Conservation (phyloP, 106 monocot genomes). For the Chionographis japonica region DNA sequence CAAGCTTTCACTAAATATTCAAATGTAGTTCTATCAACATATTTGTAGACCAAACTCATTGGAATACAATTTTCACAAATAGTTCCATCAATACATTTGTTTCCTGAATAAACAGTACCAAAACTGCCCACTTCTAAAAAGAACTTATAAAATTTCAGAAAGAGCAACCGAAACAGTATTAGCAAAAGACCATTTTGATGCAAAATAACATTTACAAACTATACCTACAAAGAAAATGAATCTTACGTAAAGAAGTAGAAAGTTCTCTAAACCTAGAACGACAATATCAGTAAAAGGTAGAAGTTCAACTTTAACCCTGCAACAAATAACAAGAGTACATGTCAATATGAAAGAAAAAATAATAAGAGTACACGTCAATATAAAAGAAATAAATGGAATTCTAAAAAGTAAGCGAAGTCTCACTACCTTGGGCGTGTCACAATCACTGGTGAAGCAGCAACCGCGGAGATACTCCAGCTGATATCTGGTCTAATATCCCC, state of each 20-base stretch:
- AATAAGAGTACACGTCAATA: not conserved
- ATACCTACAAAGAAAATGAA: not conserved
- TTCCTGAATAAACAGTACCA: no score
- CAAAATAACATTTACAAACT: not conserved
- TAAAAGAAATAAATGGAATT: not conserved
- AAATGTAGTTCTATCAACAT: no score
- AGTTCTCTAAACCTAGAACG: constrained; percentile 55
- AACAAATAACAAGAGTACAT: constrained; percentile 7
- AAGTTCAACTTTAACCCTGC: constrained; percentile 59
- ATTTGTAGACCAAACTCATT: no score
- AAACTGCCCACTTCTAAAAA: no score
- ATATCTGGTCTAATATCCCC: constrained; percentile 63
- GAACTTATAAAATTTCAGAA: no score
- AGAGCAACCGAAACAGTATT: no score
- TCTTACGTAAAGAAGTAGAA: constrained; percentile 81
- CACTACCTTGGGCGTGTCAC: constrained; percentile 85
- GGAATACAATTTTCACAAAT: no score
- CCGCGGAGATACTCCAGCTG: constrained; percentile 79
- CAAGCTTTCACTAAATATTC: no score
- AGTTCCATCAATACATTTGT: no score
- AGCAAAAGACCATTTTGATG: not conserved
- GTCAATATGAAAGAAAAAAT: not conserved
- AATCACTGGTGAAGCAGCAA: constrained; percentile 70
- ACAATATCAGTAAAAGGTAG: constrained; percentile 69
- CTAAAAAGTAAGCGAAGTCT: not conserved